phyloP scores from a whole-genome alignment of 2,329 filamentous ascomycete species.

The Colletotrichum lentis region DNA sequence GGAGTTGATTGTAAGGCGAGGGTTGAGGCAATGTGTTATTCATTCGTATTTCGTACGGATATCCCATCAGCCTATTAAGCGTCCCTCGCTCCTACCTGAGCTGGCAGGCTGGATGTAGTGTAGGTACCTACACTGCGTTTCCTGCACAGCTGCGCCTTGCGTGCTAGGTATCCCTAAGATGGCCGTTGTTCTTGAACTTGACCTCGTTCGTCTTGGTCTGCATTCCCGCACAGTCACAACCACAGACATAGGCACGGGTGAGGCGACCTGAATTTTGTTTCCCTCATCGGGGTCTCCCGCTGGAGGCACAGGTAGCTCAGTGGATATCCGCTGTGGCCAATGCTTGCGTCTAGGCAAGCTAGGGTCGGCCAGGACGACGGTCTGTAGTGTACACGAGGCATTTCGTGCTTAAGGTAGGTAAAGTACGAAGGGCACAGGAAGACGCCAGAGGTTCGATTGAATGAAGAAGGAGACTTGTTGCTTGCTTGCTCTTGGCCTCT shows the following conservation, averaged over 20 bases:
- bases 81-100: neutral
- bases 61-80: neutral
- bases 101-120: no score
- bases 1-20: neutral
- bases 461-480: neutral
- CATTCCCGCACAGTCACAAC: conserved; percentile 25
- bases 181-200: neutral
- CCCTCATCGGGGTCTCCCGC: neutral
- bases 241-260: conserved; percentile 15
- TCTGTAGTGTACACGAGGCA: neutral
- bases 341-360: neutral
- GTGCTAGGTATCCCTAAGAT: neutral
- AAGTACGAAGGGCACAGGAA: neutral
- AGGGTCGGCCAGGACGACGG: neutral
- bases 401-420: no score
- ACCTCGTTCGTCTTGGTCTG: neutral
- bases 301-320: neutral
- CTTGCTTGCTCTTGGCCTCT: no score
- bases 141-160: neutral
- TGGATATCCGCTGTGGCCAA: conserved; percentile 18
- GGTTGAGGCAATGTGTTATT: no score
- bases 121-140: neutral
- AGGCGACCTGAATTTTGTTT: neutral
- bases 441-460: no score
- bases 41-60: neutral